Percentiles rank a stretch among this genome's conserved stretches.
Conservation (phyloP, 2,329 filamentous ascomycete species). For the Trichophyton rubrum region DNA sequence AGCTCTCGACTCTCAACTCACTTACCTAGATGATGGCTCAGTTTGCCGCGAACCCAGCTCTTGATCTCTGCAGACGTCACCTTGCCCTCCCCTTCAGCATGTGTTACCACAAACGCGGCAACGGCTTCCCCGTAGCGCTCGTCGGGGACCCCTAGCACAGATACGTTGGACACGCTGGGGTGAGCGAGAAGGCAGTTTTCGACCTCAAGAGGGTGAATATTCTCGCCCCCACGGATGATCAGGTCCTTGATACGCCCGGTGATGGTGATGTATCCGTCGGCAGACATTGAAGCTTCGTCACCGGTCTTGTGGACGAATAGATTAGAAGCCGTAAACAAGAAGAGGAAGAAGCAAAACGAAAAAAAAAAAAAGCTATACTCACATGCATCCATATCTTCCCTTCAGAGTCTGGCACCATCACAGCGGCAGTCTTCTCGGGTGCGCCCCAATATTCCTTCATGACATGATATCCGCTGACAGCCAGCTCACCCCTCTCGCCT, state of each 20-base stretch:
- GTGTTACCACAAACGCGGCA: constrained; percentile 62
- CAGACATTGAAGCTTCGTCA: constrained; percentile 79
- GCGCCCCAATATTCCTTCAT: constrained; percentile 91
- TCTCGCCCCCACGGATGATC: constrained; percentile 90
- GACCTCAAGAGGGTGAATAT: constrained; percentile 86
- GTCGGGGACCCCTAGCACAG: constrained; percentile 74
- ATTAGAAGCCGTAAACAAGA: neutral
- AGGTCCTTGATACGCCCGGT: constrained; percentile 89
- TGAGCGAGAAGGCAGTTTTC: constrained; percentile 77
- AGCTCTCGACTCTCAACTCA: constrained; percentile 7
- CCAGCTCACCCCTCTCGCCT: constrained; percentile 64
- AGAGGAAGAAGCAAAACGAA: neutral
- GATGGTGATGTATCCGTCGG: constrained; percentile 71
- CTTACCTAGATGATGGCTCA: constrained; percentile 59
- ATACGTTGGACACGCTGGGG: constrained; percentile 57
- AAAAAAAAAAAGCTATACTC: constrained; percentile 15
- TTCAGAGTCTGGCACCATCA: constrained; percentile 45
- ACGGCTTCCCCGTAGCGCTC: constrained; percentile 76
- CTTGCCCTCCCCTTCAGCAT: constrained; percentile 23
- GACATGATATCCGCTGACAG: constrained; percentile 69
- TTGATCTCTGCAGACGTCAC: constrained; percentile 50
- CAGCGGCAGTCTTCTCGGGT: constrained; percentile 53
- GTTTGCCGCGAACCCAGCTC: constrained; percentile 55
- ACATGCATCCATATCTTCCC: constrained; percentile 66
- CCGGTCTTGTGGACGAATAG: constrained; percentile 48